Evolutionary conservation across 2,329 filamentous ascomycete genomes (phyloP), one percentile per base, ranked within the genome.

Genomic region (Phialophora macrospora): DNA sequence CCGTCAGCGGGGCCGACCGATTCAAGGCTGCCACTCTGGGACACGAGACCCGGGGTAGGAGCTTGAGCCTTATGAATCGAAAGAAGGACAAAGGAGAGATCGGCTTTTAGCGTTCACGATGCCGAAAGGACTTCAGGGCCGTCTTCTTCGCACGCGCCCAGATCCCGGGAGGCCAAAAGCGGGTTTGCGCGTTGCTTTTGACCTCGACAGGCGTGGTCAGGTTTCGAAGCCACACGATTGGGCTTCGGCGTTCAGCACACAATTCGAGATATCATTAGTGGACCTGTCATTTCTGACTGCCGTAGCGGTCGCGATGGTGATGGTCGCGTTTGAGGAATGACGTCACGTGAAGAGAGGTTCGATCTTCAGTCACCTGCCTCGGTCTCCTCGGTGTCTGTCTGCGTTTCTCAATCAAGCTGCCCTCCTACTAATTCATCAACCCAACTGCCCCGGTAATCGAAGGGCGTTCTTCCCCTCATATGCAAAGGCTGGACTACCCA

Each of bases 31-130:
- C 65, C 56, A 69, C 67, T 2, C 2, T 65, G 38, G 65, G 59
- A 32, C 44, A 59, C 8, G 67, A 65, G 34, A 48, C 11, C 22
- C 64, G 60, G 12, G 64, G 60, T n/a, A 22, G 67, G 51, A 69
- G 67, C 48, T 69, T 63, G 34, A 69, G 67, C 24, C 38, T 67
- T 32, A 44, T 67, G 14, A 62, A 30, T 49, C 55, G 60, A 26
- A 56, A 44, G 26, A 69, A 64, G 61, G 64, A 67, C 44, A 67
- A 65, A 60, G 46, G 30, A 9, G 67, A 64, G 22, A 49, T 34
- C 11, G 57, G 67, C 44, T 67, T 60, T 34, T 52, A 65, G 28
- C 55, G 48, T 20, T 60, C 51, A 62, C 67, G 55, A 57, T n/a
- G 38, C 38, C 5, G 38, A 17, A 44, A 7, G 6, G 38, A 2